Evolutionary conservation across 306 rosid genomes (phyloP).

Genomic region (Fagus sylvatica): DNA sequence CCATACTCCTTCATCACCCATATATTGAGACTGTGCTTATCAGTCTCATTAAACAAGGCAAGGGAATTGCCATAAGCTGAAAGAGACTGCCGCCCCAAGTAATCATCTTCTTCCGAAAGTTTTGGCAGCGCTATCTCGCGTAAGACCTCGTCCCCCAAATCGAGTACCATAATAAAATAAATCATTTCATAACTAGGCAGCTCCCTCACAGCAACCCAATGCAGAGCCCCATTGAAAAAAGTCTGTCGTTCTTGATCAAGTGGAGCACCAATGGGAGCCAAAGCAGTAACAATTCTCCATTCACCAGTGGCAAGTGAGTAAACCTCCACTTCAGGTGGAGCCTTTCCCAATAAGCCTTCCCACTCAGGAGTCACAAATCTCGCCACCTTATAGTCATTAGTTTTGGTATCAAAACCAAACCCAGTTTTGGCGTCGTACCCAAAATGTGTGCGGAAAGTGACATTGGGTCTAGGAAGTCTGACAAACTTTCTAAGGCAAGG

Average conservation of each 20-base stretch:
- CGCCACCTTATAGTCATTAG: slow-evolving; percentile 11
- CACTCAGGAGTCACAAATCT: slow-evolving; percentile 15
- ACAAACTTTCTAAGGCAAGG: slow-evolving; percentile 23
- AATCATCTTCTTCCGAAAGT: no score
- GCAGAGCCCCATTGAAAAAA: slow-evolving; percentile 18
- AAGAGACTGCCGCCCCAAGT: no score
- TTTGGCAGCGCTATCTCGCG: slow-evolving; percentile 25
- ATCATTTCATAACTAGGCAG: no score
- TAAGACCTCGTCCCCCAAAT: slow-evolving; percentile 24
- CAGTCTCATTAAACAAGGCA: slow-evolving; percentile 4
- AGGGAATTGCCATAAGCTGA: slow-evolving; percentile 19
- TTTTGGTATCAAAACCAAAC: slow-evolving; percentile 26
- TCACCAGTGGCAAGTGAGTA: slow-evolving; percentile 26
- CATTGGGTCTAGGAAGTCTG: slow-evolving; percentile 18
- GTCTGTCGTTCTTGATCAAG: slow-evolving; percentile 9
- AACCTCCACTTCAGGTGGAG: slow-evolving; percentile 19
- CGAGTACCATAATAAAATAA: slow-evolving; percentile 21
- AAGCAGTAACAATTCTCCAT: slow-evolving; percentile 4
- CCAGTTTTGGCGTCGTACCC: background rate
- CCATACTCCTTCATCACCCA: slow-evolving; percentile 43
- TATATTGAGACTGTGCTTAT: background rate
- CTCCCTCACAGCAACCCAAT: slow-evolving; percentile 27
- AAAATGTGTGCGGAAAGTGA: background rate
- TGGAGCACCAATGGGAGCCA: slow-evolving; percentile 25
- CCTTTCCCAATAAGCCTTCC: background rate